Conservation (phyloP, 2,329 filamentous ascomycete species). For the Xylariaceae sp. region DNA sequence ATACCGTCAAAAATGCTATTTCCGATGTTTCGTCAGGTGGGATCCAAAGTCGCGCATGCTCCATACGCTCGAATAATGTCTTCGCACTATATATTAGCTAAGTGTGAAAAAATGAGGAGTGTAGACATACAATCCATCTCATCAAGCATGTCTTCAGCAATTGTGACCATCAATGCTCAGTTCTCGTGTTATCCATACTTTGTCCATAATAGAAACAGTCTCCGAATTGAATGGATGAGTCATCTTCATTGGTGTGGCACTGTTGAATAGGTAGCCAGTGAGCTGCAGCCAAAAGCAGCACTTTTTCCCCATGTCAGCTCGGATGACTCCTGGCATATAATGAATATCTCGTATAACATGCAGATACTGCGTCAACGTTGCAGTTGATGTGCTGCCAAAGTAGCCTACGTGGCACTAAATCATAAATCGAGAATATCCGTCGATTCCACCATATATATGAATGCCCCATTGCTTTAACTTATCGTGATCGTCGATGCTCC, state of each 20-base stretch:
- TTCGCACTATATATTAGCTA: not conserved
- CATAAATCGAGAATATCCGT: not conserved
- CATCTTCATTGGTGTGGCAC: not conserved
- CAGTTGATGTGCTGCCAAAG: not conserved
- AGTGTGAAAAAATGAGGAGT: too few relatives aligned
- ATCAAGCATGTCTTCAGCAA: not conserved
- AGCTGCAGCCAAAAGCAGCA: not conserved
- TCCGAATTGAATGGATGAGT: not conserved
- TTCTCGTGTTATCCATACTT: not conserved
- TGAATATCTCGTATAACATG: not conserved
- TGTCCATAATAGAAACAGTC: not conserved
- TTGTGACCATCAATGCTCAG: not conserved
- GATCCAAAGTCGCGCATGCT: not conserved
- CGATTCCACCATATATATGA: not conserved
- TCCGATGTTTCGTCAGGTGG: not conserved
- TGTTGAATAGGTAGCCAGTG: not conserved
- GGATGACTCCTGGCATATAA: not conserved
- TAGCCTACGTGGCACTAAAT: not conserved
- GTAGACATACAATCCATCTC: not conserved
- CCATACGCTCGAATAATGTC: not conserved
- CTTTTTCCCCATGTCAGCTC: not conserved
- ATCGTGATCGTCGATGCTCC: not conserved
- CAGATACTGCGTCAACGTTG: not conserved
- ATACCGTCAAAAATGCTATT: not conserved
- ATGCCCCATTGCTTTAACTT: not conserved